Percentiles rank a stretch among this genome's conserved stretches.
These are phyloP conservation scores for Aspergillaceae sp. DNA, from an alignment of 2,329 filamentous ascomycete genomes.

Conservation along the genomic window DNA sequence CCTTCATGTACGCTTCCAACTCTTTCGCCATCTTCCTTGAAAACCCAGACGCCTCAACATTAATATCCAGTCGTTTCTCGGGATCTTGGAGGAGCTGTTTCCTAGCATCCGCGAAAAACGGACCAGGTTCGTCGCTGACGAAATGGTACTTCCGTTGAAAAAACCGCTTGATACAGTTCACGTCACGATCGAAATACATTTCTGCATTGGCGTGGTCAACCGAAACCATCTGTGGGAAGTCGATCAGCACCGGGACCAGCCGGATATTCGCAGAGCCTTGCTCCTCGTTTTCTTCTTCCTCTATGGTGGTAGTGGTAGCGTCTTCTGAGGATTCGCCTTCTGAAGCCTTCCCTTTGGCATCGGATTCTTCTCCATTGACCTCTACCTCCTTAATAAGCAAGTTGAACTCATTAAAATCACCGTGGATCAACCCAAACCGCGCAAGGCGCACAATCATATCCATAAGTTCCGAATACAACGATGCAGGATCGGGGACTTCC, in stretches of 20 bases:
- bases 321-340: conserved; percentile 14
- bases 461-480: conserved; percentile 87
- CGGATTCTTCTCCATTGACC: conserved; percentile 7
- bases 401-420: conserved; percentile 99
- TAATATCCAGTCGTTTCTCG: conserved; percentile 66
- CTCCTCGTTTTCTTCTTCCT: too few species aligned
- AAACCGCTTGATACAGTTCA: conserved; percentile 90
- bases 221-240: conserved; percentile 97
- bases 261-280: conserved; percentile 33
- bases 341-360: conserved; percentile 30
- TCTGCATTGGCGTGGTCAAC: conserved; percentile 89
- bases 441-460: conserved; percentile 76
- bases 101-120: conserved; percentile 75
- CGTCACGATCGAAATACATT: conserved; percentile 95
- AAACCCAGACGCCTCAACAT: conserved; percentile 87
- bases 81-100: conserved; percentile 58
- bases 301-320: conserved; percentile 1
- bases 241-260: conserved; percentile 77
- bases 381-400: conserved; percentile 77
- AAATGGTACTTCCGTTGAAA: conserved; percentile 88
- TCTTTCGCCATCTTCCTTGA: conserved; percentile 96
- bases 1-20: conserved; percentile 79
- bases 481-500: conserved; percentile 69
- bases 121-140: conserved; percentile 68
- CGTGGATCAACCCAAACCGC: conserved; percentile 82